Conservation (phyloP, 2,329 filamentous ascomycete species). For the Neonectria faginata region DNA sequence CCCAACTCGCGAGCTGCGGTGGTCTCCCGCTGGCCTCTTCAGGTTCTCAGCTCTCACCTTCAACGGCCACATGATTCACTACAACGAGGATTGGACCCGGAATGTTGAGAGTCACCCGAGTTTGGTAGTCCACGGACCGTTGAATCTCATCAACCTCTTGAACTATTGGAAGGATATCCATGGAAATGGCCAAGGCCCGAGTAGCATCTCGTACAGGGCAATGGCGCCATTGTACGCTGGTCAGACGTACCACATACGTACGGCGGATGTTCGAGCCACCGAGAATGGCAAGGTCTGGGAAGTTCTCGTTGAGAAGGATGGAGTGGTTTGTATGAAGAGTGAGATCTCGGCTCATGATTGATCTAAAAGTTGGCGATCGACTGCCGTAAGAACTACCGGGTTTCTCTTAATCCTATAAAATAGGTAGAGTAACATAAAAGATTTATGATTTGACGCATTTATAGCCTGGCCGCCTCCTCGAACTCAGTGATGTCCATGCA, state of each 20-base stretch:
- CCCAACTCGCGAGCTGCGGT: constrained; percentile 50
- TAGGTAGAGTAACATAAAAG: neutral
- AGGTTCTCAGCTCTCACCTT: constrained; percentile 87
- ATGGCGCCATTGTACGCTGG: constrained; percentile 77
- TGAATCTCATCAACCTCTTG: constrained; percentile 79
- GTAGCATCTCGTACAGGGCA: constrained; percentile 73
- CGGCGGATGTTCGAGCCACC: constrained; percentile 55
- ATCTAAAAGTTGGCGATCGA: neutral
- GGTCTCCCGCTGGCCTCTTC: constrained; percentile 71
- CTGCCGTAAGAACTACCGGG: too few species aligned
- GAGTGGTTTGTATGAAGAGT: constrained; percentile 52
- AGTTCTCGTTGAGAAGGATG: constrained; percentile 59
- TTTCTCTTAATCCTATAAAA: neutral
- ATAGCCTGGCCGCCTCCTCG: neutral
- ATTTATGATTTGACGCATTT: neutral
- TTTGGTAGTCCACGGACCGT: constrained; percentile 82
- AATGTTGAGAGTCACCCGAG: constrained; percentile 76
- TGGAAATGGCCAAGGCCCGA: constrained; percentile 43
- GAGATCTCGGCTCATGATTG: constrained; percentile 39
- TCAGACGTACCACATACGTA: constrained; percentile 72
- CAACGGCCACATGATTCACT: constrained; percentile 88
- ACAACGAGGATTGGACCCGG: constrained; percentile 75
- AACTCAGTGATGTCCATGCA: constrained; percentile 5
- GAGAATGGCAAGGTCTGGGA: constrained; percentile 54
- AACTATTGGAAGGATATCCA: constrained; percentile 72